These are phyloP conservation scores for Claviceps spartinae DNA, from an alignment of 2,329 filamentous ascomycete genomes.

Conservation along the genomic window DNA sequence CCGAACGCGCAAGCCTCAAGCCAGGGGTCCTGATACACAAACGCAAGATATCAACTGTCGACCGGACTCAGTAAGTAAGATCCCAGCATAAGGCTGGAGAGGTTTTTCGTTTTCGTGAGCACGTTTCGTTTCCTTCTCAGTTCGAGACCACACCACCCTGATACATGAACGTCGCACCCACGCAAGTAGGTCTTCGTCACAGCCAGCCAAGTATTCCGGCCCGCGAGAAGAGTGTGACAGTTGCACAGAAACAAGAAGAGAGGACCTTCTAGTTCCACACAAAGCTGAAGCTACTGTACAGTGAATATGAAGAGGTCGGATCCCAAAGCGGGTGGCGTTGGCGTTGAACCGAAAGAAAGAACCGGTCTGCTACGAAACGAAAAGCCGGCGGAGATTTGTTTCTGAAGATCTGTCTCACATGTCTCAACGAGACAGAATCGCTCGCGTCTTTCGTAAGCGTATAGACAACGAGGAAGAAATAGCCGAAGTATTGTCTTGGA, in stretches of 20 bases:
- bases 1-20: not conserved
- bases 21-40: not conserved
- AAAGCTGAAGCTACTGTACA: not conserved
- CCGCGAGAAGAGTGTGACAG: not conserved
- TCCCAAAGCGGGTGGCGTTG: not conserved
- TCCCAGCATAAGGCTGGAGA: not conserved
- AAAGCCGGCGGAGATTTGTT: not conserved
- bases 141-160: not conserved
- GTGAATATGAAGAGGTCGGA: not conserved
- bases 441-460: not conserved
- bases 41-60: not conserved
- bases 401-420: not conserved
- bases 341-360: not conserved
- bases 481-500: conserved; percentile 4
- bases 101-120: too few species aligned
- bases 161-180: conserved; percentile 1
- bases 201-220: not conserved
- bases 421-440: not conserved
- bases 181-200: conserved; percentile 1
- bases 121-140: too few species aligned
- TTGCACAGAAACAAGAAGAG: conserved; percentile 1
- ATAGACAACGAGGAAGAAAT: not conserved
- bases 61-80: not conserved
- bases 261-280: conserved; percentile 1
- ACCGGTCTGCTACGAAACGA: not conserved